phyloP scores from a whole-genome alignment of 108 stramenopile species.

The Chaetoceros tenuissimus region DNA sequence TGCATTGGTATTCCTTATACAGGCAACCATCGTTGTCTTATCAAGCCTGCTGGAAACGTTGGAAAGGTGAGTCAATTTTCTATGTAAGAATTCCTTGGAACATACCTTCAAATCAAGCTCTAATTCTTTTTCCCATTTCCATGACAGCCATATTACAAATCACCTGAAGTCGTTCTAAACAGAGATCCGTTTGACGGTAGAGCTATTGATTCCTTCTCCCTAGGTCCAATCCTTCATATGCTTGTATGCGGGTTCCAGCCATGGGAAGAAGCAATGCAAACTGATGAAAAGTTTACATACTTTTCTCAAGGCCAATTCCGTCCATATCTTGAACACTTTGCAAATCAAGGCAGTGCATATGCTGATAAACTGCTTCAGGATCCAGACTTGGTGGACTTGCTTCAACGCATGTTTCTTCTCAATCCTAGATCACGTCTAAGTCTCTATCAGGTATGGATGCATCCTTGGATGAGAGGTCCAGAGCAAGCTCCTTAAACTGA shows the following conservation, averaged over 20 bases:
- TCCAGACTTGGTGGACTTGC: constrained; percentile 72
- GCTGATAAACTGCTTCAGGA: constrained; percentile 77
- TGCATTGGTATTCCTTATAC: constrained; percentile 68
- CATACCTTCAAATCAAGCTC: no score
- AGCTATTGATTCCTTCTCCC: constrained; percentile 90
- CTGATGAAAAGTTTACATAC: constrained; percentile 70
- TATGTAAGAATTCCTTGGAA: no score
- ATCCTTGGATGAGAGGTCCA: constrained; percentile 92
- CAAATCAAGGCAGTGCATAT: constrained; percentile 57
- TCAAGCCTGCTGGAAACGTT: constrained; percentile 71
- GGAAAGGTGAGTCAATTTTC: no score
- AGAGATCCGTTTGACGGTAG: constrained; percentile 73
- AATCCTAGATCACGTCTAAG: constrained; percentile 75
- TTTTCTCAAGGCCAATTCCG: constrained; percentile 76
- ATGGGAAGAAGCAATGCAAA: constrained; percentile 60
- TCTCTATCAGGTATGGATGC: constrained; percentile 69
- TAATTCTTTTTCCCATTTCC: no score
- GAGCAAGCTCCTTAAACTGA: no score
- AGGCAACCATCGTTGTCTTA: constrained; percentile 43
- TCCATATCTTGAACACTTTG: constrained; percentile 76
- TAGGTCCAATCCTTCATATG: constrained; percentile 87
- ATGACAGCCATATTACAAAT: constrained; percentile 90
- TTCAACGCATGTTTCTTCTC: constrained; percentile 76
- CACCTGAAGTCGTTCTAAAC: constrained; percentile 79
- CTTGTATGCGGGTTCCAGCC: constrained; percentile 88